Base-by-base conservation (phyloP, 116 monocot genomes). In the Iris pallida region DNA sequence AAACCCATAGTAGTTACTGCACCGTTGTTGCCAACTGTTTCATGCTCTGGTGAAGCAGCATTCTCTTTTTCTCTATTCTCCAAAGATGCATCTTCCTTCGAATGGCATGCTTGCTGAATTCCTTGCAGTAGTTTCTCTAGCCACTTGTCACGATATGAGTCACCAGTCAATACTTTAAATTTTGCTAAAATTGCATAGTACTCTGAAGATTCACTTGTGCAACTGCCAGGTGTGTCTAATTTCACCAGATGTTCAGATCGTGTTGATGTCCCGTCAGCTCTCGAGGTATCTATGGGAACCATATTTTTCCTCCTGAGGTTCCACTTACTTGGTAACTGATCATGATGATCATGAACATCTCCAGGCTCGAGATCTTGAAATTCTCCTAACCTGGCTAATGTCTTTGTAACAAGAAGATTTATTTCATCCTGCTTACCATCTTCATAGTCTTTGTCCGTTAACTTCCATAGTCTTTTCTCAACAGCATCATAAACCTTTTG, bases 381-480 rank as follows among this genome's bases (percentile, higher is more conserved):
- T 16, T 89, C 85, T 15, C 85, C 85, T 68, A 96, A 11, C 8
- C 87, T 72, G 16, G 87, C 61, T 42, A 62, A 66, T 59, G 96
- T 96, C 73, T 92, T 87, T 56, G 81, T 75, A 65, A 96, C 81
- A 55, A 92, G 86, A 14, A 79, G 54, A 61, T 96, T 78, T 56
- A 96, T 85, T 69, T 92, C 96, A 61, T 84, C 75, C 57, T 92
- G 96, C 59, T 83, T 85, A 71, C 75, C 68, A 51, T 96, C 92
- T 63, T 89, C 81, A 74, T 89, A 89, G 66, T 89, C 92, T 46
- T 89, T 91, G 53, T 96, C 92, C 3, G 92, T 89, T 56, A 96
- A 68, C 60, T 89, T 89, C 85, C 82, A 96, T 6, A 92, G 83
- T 44, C 80, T 89, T 58, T 60, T 89, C 51, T 89, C 81, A 53